Percentiles rank a stretch among this genome's conserved stretches.
phyloP scores from a whole-genome alignment of 352 stramenopile species.

The Phytopythium ostracodes region DNA sequence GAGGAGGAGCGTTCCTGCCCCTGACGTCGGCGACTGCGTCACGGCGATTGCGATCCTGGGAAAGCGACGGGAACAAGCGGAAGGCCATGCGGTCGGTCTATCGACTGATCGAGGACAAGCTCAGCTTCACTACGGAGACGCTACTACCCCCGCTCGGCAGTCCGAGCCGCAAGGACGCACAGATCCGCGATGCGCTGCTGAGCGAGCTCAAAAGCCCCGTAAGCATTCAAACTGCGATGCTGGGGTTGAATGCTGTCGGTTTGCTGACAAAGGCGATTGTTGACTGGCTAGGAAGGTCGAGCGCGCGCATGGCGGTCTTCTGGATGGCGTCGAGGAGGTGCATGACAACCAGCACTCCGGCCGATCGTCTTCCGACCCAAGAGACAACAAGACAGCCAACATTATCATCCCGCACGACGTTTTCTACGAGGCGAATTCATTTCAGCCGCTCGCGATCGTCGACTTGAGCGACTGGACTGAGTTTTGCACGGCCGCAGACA shows the following conservation, averaged over 20 bases:
- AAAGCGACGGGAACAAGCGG: slow-evolving; percentile 10
- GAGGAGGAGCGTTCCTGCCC: neutral
- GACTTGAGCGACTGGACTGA: slow-evolving; percentile 51
- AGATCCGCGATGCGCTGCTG: slow-evolving; percentile 38
- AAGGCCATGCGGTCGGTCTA: slow-evolving; percentile 9
- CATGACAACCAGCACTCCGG: slow-evolving; percentile 40
- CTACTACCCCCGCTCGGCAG: slow-evolving; percentile 35
- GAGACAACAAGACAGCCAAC: too few species aligned
- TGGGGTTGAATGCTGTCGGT: neutral
- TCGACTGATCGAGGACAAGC: slow-evolving; percentile 16
- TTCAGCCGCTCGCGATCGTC: slow-evolving; percentile 25
- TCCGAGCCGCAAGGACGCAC: slow-evolving; percentile 27
- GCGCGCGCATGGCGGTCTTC: neutral
- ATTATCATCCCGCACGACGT: slow-evolving; percentile 31
- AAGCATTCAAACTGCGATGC: neutral
- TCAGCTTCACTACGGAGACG: slow-evolving; percentile 11
- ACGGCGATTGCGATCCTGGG: slow-evolving; percentile 17
- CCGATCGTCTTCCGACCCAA: neutral
- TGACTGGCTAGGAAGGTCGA: slow-evolving; percentile 11
- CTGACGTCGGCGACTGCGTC: neutral
- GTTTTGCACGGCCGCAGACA: slow-evolving; percentile 24
- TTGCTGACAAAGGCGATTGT: neutral
- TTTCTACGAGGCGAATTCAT: slow-evolving; percentile 61
- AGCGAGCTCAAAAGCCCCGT: slow-evolving; percentile 35
- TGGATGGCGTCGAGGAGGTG: neutral